These are phyloP conservation scores for Medicago arabica DNA, from an alignment of 306 rosid species.

Conservation along the genomic window DNA sequence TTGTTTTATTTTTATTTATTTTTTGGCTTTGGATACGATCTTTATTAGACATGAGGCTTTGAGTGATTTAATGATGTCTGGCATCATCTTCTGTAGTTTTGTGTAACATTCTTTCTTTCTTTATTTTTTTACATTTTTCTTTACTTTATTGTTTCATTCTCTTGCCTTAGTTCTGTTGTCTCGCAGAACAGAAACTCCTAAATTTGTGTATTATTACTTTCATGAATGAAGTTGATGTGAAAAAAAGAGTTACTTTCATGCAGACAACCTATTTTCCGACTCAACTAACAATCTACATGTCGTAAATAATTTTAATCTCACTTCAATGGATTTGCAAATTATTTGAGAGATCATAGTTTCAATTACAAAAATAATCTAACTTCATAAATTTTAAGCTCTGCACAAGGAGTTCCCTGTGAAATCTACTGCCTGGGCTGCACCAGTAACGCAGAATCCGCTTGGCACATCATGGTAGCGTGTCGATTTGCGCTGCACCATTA, in stretches of 20 bases:
- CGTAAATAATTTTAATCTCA: no score
- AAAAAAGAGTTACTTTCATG: not conserved
- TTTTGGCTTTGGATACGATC: constrained; percentile 38
- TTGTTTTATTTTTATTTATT: constrained; percentile 11
- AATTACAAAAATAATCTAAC: no score
- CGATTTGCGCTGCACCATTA: no score
- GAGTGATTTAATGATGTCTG: constrained; percentile 38
- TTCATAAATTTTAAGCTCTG: no score
- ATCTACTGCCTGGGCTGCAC: no score
- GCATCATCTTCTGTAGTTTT: constrained; percentile 42
- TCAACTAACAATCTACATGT: not conserved
- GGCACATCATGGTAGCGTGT: no score
- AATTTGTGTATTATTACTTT: constrained; percentile 50
- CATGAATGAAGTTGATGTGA: constrained; percentile 45
- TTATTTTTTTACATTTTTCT: not conserved
- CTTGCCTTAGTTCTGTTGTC: constrained; percentile 37
- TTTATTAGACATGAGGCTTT: constrained; percentile 16
- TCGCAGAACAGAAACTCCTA: constrained; percentile 38
- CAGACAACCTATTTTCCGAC: not conserved
- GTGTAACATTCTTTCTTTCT: not conserved
- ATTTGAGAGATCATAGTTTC: no score
- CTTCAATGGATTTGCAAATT: no score
- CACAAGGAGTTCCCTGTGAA: no score
- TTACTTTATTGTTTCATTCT: not conserved
- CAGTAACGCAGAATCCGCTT: no score